A percentile compares a stretch with the other conserved stretches of the same genome.
Evolutionary conservation across 2,329 filamentous ascomycete species (phyloP).

Genomic region (Colletotrichum lini): DNA sequence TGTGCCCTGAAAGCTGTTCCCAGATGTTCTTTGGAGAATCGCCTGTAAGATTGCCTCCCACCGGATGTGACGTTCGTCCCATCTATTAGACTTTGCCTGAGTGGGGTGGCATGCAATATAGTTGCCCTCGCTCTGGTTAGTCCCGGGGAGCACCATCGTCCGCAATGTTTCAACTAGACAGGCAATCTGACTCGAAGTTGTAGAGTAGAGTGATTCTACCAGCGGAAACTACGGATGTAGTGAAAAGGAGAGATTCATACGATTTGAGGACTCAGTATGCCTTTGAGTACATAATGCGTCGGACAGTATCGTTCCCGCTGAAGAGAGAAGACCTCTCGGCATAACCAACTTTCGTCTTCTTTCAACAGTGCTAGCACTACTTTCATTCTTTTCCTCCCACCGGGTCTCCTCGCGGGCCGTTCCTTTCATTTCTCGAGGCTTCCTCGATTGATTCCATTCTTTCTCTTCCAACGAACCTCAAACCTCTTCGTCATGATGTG

Average conservation of each 20-base stretch:
- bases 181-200: not conserved
- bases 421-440: conserved; percentile 11
- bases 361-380: conserved; percentile 24
- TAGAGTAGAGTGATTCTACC: no score
- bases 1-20: not conserved
- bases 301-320: not conserved
- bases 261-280: not conserved
- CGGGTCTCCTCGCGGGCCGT: conserved; percentile 2
- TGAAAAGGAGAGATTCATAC: not conserved
- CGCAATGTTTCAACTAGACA: conserved; percentile 6
- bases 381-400: conserved; percentile 16
- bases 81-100: conserved; percentile 12
- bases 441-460: not conserved
- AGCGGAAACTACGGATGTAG: no score
- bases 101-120: not conserved
- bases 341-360: not conserved
- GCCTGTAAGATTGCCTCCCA: no score
- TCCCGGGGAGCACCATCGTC: not conserved
- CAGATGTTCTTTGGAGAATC: not conserved
- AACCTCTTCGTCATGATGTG: conserved; percentile 8
- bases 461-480: not conserved
- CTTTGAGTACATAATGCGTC: not conserved
- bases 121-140: not conserved
- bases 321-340: not conserved
- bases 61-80: conserved; percentile 11